These are phyloP conservation scores for Trichoderma arundinaceum DNA, from an alignment of 2,329 filamentous ascomycete species.

Conservation along the genomic window DNA sequence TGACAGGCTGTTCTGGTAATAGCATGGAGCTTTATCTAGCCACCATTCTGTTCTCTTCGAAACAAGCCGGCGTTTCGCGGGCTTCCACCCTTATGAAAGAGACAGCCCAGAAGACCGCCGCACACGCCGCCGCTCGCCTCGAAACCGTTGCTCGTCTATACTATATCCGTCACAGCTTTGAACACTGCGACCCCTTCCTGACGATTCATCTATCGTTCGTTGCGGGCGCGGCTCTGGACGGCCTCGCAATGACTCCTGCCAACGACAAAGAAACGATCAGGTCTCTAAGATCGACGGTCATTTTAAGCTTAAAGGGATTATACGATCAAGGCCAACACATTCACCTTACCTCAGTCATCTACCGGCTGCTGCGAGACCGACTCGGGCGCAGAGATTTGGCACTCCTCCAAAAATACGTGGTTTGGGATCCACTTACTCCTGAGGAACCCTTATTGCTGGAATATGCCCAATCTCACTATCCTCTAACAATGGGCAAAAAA, in stretches of 20 bases:
- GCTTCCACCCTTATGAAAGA: slow-evolving; percentile 5
- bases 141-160: slow-evolving; percentile 45
- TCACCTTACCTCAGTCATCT: slow-evolving; percentile 19
- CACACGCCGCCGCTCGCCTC: slow-evolving; percentile 37
- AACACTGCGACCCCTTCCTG: slow-evolving; percentile 27
- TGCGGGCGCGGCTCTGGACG: slow-evolving; percentile 18
- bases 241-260: not conserved
- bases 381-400: not conserved
- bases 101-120: slow-evolving; percentile 26
- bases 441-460: slow-evolving; percentile 15
- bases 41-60: slow-evolving; percentile 16
- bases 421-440: slow-evolving; percentile 12
- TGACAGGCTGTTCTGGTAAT: not conserved
- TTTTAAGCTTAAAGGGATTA: slow-evolving; percentile 26
- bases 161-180: slow-evolving; percentile 44
- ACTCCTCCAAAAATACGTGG: slow-evolving; percentile 1
- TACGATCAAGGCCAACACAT: slow-evolving; percentile 29
- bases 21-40: slow-evolving; percentile 28
- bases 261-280: not conserved
- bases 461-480: slow-evolving; percentile 23
- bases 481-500: slow-evolving; percentile 4
- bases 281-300: slow-evolving; percentile 15
- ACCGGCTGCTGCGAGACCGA: slow-evolving; percentile 15
- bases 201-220: slow-evolving; percentile 16
- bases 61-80: not conserved